Evolutionary conservation across 805 yeast species (phyloP).

Genomic region (Saturnispora kantuleensis): DNA sequence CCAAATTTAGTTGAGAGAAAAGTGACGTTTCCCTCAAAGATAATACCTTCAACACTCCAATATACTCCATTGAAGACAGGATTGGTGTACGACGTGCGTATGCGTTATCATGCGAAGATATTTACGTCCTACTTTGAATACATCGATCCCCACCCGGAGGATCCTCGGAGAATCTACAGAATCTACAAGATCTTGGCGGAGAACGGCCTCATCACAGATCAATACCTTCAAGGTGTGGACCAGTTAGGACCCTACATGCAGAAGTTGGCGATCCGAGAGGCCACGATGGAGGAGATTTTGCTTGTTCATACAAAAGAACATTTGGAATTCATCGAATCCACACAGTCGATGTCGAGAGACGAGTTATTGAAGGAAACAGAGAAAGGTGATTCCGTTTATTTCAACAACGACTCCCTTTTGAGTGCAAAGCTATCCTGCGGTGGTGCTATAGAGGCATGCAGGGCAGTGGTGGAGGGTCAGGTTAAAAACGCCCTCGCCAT

Average conservation of each 20-base stretch:
- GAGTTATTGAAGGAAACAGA: slow-evolving; percentile 75
- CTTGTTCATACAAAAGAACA: slow-evolving; percentile 81
- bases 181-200: slow-evolving; percentile 91
- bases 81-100: slow-evolving; percentile 88
- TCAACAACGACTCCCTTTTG: slow-evolving; percentile 78
- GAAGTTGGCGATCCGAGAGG: slow-evolving; percentile 86
- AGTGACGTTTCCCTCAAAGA: neutral
- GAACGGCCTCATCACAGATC: slow-evolving; percentile 80
- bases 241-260: slow-evolving; percentile 80
- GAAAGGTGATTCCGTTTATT: slow-evolving; percentile 87
- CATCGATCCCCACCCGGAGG: slow-evolving; percentile 98
- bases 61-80: slow-evolving; percentile 83
- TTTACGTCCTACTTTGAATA: slow-evolving; percentile 88
- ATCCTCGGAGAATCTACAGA: slow-evolving; percentile 90
- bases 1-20: neutral
- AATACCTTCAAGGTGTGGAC: slow-evolving; percentile 57
- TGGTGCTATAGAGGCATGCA: slow-evolving; percentile 93
- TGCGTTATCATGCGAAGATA: slow-evolving; percentile 94
- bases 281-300: slow-evolving; percentile 74
- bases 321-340: slow-evolving; percentile 61
- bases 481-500: slow-evolving; percentile 91
- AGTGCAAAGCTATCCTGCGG: slow-evolving; percentile 94
- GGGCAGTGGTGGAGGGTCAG: slow-evolving; percentile 85
- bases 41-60: slow-evolving; percentile 53
- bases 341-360: slow-evolving; percentile 70